phyloP scores from a whole-genome alignment of 768 basidiomycete species.

The Chiua virens region DNA sequence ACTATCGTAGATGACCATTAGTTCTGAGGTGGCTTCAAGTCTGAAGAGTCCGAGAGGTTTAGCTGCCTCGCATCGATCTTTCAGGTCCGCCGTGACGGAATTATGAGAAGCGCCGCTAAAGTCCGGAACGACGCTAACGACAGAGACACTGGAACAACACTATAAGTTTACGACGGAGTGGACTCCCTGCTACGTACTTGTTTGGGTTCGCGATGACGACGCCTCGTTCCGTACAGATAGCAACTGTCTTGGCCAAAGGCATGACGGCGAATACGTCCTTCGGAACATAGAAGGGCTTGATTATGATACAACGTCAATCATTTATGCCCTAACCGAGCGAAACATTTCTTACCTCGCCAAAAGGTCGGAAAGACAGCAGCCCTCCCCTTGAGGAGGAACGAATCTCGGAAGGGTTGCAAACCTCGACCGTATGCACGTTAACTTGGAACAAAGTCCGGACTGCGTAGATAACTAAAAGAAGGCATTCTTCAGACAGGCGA shows the following conservation, averaged over 20 bases:
- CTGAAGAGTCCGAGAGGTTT: conserved; percentile 71
- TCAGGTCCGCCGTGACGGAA: conserved; percentile 50
- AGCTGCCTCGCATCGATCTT: conserved; percentile 52
- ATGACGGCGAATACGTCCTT: conserved; percentile 66
- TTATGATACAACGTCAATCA: conserved; percentile 1
- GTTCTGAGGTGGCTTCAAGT: conserved; percentile 45
- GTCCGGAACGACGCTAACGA: conserved; percentile 58
- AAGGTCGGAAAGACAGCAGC: conserved; percentile 54
- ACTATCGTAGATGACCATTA: conserved; percentile 78
- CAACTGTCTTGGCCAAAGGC: conserved; percentile 60
- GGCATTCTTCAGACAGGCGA: conserved; percentile 5
- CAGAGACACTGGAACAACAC: conserved; percentile 36
- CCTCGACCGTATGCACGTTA: conserved; percentile 63
- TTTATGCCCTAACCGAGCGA: background rate
- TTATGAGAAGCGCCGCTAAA: conserved; percentile 42
- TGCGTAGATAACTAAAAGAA: conserved; percentile 61
- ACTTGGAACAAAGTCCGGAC: conserved; percentile 59
- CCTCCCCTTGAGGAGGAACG: conserved; percentile 32
- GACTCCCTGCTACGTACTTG: conserved; percentile 46
- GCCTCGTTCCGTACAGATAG: conserved; percentile 62
- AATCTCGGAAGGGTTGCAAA: conserved; percentile 40
- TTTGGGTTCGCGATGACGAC: conserved; percentile 67
- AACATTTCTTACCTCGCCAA: conserved; percentile 57
- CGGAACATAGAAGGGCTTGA: conserved; percentile 66
- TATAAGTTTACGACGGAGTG: background rate